These are phyloP conservation scores for Pseudogymnoascus sp. DNA, from an alignment of 2,329 filamentous ascomycete species.

Conservation along the genomic window DNA sequence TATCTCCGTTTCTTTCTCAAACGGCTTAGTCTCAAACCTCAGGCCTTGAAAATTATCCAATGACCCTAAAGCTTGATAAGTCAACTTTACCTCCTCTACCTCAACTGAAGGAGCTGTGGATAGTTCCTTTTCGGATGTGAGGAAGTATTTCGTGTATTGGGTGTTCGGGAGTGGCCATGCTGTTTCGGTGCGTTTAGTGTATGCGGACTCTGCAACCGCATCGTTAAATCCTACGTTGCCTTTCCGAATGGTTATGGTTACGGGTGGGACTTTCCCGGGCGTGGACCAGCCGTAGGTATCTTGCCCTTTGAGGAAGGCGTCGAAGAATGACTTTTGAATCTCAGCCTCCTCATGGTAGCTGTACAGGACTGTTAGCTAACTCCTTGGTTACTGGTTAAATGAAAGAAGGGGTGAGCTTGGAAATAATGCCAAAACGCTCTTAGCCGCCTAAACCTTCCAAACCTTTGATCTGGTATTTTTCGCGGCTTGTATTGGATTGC, in stretches of 20 bases:
- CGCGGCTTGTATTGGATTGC: background rate
- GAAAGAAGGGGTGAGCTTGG: background rate
- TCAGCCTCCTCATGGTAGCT: constrained; percentile 29
- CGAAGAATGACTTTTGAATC: constrained; percentile 57
- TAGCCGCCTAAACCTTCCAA: background rate
- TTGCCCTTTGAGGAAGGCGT: constrained; percentile 62
- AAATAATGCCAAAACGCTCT: background rate
- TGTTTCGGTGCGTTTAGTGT: background rate
- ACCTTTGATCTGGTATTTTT: background rate
- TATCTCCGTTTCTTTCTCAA: background rate
- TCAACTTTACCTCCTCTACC: constrained; percentile 28
- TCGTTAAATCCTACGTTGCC: constrained; percentile 57
- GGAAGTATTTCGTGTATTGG: background rate
- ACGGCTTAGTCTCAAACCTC: background rate
- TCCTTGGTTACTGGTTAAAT: background rate
- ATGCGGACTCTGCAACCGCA: background rate
- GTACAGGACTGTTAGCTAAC: background rate
- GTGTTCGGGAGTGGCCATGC: background rate
- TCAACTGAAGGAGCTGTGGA: background rate
- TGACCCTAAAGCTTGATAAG: background rate
- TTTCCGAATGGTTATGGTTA: constrained; percentile 53
- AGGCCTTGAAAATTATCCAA: background rate
- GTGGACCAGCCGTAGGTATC: constrained; percentile 53
- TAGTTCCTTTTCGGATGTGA: background rate
- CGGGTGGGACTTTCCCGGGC: constrained; percentile 49